phyloP scores from a whole-genome alignment of 805 yeast genomes.

The Saccharomyces paradoxus region DNA sequence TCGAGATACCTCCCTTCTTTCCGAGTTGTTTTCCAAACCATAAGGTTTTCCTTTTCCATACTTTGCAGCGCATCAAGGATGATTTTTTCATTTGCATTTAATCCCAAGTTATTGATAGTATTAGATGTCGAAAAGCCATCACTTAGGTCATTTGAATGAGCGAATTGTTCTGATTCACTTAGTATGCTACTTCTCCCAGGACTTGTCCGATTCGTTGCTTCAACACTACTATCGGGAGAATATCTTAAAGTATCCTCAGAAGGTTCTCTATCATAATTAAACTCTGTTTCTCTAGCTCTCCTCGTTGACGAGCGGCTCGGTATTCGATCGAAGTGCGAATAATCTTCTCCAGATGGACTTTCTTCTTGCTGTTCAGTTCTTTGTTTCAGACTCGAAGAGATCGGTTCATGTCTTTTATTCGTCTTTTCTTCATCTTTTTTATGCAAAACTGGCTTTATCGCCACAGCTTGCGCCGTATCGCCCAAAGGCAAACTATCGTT shows the following conservation, averaged over 20 bases:
- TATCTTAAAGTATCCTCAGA: neutral
- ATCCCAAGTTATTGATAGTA: neutral
- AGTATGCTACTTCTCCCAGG: neutral
- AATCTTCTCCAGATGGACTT: neutral
- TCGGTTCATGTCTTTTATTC: neutral
- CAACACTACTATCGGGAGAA: neutral
- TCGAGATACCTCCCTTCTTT: neutral
- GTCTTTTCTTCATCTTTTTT: neutral
- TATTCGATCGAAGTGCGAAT: neutral
- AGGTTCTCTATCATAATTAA: neutral
- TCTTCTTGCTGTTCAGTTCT: neutral
- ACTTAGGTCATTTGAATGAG: neutral
- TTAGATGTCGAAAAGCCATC: neutral
- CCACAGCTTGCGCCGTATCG: neutral
- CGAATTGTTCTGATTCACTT: neutral
- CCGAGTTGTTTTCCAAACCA: neutral
- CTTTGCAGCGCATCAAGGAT: neutral
- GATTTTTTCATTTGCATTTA: neutral
- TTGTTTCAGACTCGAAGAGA: neutral
- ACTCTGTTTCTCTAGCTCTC: neutral
- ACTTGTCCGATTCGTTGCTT: neutral
- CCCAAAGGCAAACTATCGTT: neutral
- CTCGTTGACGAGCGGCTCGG: neutral
- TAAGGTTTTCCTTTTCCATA: neutral
- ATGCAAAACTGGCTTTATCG: neutral